phyloP scores from a whole-genome alignment of 169 alveolate species.

The Plasmodium adleri region DNA sequence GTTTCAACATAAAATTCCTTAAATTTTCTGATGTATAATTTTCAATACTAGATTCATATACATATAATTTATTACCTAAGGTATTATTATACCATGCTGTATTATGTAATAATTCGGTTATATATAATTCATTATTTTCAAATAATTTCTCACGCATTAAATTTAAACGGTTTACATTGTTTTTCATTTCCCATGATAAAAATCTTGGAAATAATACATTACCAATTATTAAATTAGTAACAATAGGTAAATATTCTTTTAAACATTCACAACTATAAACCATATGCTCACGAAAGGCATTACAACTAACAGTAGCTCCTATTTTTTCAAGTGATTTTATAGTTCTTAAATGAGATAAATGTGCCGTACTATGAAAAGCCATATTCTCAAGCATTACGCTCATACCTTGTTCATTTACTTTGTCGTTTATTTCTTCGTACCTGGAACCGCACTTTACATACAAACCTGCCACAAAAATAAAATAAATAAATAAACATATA shows the following conservation, averaged over 20 bases:
- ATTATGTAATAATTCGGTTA: conserved; percentile 89
- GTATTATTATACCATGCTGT: conserved; percentile 93
- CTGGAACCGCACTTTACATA: conserved; percentile 89
- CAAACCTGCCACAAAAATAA: conserved; percentile 77
- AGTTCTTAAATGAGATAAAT: conserved; percentile 89
- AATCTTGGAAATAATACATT: conserved; percentile 91
- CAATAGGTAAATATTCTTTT: conserved; percentile 87
- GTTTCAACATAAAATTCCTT: conserved; percentile 88
- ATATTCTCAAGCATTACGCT: conserved; percentile 89
- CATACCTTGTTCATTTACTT: conserved; percentile 85
- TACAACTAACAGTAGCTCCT: conserved; percentile 89
- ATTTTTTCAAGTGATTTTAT: conserved; percentile 90
- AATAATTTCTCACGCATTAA: conserved; percentile 77
- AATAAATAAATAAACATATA: not conserved
- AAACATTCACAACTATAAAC: conserved; percentile 88
- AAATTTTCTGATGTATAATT: conserved; percentile 87
- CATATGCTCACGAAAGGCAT: conserved; percentile 83
- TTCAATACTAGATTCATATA: conserved; percentile 79
- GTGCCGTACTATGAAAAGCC: conserved; percentile 92
- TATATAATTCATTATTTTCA: conserved; percentile 85
- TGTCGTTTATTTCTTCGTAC: conserved; percentile 82
- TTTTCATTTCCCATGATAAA: conserved; percentile 89
- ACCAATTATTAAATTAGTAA: conserved; percentile 88
- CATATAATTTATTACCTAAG: conserved; percentile 85
- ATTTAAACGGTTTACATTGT: conserved; percentile 81